Conservation (phyloP, 2,329 filamentous ascomycete genomes). For the Knufia petricola region DNA sequence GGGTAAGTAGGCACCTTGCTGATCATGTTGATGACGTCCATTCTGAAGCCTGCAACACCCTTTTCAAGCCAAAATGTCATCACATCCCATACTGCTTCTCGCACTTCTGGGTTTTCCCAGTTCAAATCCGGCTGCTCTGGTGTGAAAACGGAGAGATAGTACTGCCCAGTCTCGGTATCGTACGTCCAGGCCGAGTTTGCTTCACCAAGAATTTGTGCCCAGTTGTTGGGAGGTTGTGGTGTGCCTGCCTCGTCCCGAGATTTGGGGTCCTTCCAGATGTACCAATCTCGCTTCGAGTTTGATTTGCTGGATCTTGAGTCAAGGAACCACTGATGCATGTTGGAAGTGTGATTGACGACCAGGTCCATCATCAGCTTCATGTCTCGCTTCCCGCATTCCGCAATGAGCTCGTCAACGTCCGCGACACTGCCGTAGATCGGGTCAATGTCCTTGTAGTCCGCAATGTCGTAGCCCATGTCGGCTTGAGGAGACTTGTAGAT, state of each 20-base stretch:
- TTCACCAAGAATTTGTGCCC: slow-evolving; percentile 38
- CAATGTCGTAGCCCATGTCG: slow-evolving; percentile 43
- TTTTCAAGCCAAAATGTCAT: slow-evolving; percentile 72
- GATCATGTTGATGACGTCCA: slow-evolving; percentile 56
- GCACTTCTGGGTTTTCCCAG: slow-evolving; percentile 62
- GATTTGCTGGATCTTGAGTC: slow-evolving; percentile 53
- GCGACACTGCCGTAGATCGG: slow-evolving; percentile 38
- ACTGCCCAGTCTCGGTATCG: slow-evolving; percentile 62
- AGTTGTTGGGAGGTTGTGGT: slow-evolving; percentile 65
- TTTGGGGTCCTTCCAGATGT: slow-evolving; percentile 47
- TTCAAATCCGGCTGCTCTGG: slow-evolving; percentile 75
- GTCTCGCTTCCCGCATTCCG: slow-evolving; percentile 33
- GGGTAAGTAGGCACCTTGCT: slow-evolving; percentile 52
- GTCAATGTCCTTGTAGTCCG: slow-evolving; percentile 37
- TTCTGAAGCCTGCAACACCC: slow-evolving; percentile 64
- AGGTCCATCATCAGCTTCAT: slow-evolving; percentile 44
- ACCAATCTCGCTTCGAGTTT: slow-evolving; percentile 61
- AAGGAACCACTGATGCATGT: slow-evolving; percentile 52
- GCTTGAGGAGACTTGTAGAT: slow-evolving; percentile 45
- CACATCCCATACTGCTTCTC: slow-evolving; percentile 60
- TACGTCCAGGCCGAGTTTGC: slow-evolving; percentile 45
- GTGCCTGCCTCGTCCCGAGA: slow-evolving; percentile 45
- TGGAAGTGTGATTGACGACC: slow-evolving; percentile 37
- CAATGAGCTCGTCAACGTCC: slow-evolving; percentile 38
- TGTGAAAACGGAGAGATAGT: slow-evolving; percentile 68